Evolutionary conservation across 2,329 filamentous ascomycete species (phyloP).

Genomic region (Phialophora tarda): DNA sequence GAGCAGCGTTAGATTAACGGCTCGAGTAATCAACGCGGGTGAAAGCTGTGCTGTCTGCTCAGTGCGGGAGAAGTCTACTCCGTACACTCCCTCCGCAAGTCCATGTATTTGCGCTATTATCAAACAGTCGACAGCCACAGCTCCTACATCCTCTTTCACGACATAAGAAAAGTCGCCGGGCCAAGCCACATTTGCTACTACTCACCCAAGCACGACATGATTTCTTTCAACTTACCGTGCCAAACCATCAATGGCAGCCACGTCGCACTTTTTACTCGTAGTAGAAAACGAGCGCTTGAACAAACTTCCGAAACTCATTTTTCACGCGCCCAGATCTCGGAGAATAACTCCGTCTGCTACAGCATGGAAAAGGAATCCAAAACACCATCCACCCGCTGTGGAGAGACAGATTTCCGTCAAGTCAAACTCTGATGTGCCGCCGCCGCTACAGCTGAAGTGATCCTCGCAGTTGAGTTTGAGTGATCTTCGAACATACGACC

Average conservation of each 20-base stretch:
- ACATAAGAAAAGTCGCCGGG: not conserved
- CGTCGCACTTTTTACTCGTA: not conserved
- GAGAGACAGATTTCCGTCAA: slow-evolving; percentile 1
- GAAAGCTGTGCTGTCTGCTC: not conserved
- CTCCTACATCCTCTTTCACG: not conserved
- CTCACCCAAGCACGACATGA: no score
- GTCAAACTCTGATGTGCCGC: not conserved
- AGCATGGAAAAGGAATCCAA: not conserved
- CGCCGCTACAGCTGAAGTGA: not conserved
- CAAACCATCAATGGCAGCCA: not conserved
- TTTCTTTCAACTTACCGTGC: not conserved
- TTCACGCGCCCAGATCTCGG: not conserved
- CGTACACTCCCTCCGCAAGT: no score
- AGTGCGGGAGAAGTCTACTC: no score
- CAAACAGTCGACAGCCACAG: not conserved
- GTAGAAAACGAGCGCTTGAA: not conserved
- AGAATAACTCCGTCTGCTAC: not conserved
- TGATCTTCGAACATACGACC: not conserved
- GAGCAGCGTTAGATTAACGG: not conserved
- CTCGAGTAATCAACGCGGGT: not conserved
- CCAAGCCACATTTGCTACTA: not conserved
- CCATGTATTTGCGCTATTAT: not conserved
- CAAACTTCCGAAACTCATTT: not conserved
- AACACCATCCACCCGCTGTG: not conserved
- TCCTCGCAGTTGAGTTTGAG: not conserved